phyloP scores from a whole-genome alignment of 2,329 filamentous ascomycete species.

The Xylaria sp. region DNA sequence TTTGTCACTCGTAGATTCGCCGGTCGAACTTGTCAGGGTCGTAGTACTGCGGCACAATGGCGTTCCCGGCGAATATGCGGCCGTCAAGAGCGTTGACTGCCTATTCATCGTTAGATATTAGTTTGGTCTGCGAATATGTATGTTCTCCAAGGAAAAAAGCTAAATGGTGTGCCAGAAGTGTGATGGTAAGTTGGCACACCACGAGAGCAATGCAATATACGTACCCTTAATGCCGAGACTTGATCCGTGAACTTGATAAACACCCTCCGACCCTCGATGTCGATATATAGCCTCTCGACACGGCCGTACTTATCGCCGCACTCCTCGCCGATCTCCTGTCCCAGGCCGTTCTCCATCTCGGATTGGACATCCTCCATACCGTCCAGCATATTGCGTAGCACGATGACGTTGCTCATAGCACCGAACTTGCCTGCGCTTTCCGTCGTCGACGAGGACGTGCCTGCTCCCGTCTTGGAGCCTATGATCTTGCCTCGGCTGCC shows the following conservation, averaged over 20 bases:
- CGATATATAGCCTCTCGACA: slow-evolving; percentile 82
- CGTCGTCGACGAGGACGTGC: slow-evolving; percentile 31
- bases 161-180: neutral
- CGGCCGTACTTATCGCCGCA: slow-evolving; percentile 90
- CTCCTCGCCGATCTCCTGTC: slow-evolving; percentile 96
- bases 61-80: slow-evolving; percentile 87
- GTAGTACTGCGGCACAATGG: slow-evolving; percentile 84
- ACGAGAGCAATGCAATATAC: slow-evolving; percentile 49
- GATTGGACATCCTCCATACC: slow-evolving; percentile 78
- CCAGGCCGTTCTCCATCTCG: slow-evolving; percentile 80
- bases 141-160: neutral
- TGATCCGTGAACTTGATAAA: slow-evolving; percentile 94
- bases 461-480: slow-evolving; percentile 65
- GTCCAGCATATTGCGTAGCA: slow-evolving; percentile 86
- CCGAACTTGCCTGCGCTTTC: slow-evolving; percentile 66
- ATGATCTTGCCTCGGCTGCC: slow-evolving; percentile 81
- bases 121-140: slow-evolving; percentile 13
- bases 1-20: slow-evolving; percentile 60
- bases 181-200: neutral
- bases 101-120: slow-evolving; percentile 54
- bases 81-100: slow-evolving; percentile 92
- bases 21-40: slow-evolving; percentile 83
- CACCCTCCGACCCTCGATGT: slow-evolving; percentile 73
- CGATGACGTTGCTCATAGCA: slow-evolving; percentile 82
- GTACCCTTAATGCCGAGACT: slow-evolving; percentile 83